phyloP scores from a whole-genome alignment of 208 protist genomes.

The Leishmania martiniquensis region DNA sequence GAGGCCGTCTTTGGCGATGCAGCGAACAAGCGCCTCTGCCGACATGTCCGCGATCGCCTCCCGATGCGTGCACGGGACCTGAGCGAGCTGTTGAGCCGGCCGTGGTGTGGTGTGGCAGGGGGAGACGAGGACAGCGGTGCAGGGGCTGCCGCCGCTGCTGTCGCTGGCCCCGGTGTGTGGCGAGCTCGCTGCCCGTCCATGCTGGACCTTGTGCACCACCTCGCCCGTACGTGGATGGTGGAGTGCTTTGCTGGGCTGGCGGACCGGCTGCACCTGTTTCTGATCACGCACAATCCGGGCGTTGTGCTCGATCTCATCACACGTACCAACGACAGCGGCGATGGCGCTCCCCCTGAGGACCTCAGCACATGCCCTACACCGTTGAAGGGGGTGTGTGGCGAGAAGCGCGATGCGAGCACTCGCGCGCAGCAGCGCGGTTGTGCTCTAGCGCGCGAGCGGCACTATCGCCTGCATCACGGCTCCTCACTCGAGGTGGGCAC shows the following conservation, averaged over 20 bases:
- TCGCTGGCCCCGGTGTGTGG: not conserved
- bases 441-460: not conserved
- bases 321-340: not conserved
- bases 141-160: not conserved
- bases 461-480: not conserved
- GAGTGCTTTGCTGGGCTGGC: slow-evolving; percentile 22
- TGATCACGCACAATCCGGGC: slow-evolving; percentile 15
- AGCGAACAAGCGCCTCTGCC: slow-evolving; percentile 20
- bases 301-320: slow-evolving; percentile 24
- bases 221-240: slow-evolving; percentile 30
- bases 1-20: slow-evolving; percentile 22
- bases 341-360: not conserved
- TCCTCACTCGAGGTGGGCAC: not conserved
- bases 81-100: slow-evolving; percentile 15
- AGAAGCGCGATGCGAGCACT: not conserved
- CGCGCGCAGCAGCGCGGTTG: not conserved
- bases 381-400: not conserved
- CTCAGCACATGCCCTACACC: not conserved
- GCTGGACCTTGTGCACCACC: slow-evolving; percentile 34
- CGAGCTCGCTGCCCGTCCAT: slow-evolving; percentile 28
- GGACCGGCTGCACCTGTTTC: slow-evolving; percentile 18
- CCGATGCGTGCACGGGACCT: slow-evolving; percentile 16
- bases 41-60: slow-evolving; percentile 25
- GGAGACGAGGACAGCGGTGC: not conserved
- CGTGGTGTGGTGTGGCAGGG: slow-evolving; percentile 6